Evolutionary conservation across 2,329 filamentous ascomycete species (phyloP).

Genomic region (Fonsecaea pugnacius): DNA sequence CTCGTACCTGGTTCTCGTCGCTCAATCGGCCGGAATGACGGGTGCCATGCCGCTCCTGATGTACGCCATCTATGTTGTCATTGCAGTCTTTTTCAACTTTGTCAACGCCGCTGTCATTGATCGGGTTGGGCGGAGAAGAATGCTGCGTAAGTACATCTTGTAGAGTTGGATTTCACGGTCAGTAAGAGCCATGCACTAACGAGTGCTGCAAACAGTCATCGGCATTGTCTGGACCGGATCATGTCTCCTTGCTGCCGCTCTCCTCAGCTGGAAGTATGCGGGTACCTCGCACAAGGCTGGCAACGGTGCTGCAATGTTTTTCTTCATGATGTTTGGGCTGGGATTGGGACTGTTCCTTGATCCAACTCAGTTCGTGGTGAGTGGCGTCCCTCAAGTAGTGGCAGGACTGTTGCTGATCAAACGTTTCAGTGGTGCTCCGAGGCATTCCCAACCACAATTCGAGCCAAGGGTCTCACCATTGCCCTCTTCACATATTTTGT

Average conservation of each 20-base stretch:
- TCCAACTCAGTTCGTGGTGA: conserved; percentile 28
- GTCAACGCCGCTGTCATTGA: conserved; percentile 51
- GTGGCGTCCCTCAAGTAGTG: no score
- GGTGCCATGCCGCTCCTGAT: conserved; percentile 50
- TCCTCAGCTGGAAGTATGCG: no score
- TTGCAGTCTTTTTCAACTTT: conserved; percentile 3
- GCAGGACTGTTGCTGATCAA: conserved; percentile 45
- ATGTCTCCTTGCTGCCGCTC: no score
- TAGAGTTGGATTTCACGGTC: no score
- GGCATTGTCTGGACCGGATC: no score
- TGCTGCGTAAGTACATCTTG: no score
- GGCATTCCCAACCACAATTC: conserved; percentile 30
- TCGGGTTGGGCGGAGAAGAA: no score
- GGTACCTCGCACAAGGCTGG: no score
- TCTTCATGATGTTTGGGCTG: no score
- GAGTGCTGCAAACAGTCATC: no score
- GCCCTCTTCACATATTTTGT: conserved; percentile 30
- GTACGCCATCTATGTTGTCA: conserved; percentile 36
- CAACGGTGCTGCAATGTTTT: no score
- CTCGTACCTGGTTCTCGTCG: conserved; percentile 50
- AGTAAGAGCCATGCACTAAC: no score
- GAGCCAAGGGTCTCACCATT: conserved; percentile 27
- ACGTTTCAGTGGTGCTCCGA: conserved; percentile 45
- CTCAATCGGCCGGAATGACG: conserved; percentile 43
- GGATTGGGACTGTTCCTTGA: conserved; percentile 53